Conservation (phyloP, 2,329 filamentous ascomycete species). For the Podosphaera leucotricha region DNA sequence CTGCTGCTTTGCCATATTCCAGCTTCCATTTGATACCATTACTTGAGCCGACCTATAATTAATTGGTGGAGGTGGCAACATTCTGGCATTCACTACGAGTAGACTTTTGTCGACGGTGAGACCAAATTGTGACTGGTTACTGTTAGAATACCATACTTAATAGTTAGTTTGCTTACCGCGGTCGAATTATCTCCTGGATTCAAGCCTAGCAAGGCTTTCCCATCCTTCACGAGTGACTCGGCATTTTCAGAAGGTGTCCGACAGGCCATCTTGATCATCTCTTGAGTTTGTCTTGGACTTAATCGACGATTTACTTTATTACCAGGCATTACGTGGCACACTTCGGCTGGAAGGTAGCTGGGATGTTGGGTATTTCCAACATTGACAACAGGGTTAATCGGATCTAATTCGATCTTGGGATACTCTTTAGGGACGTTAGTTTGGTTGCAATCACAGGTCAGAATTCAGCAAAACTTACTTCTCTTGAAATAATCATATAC, state of each 20-base stretch:
- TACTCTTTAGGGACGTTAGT: constrained; percentile 17
- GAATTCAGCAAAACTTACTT: background rate
- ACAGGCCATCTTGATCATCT: constrained; percentile 53
- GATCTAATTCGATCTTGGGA: constrained; percentile 23
- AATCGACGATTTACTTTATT: constrained; percentile 40
- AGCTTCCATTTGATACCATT: constrained; percentile 28
- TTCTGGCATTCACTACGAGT: constrained; percentile 48
- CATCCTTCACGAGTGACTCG: constrained; percentile 34
- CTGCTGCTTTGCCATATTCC: constrained; percentile 40
- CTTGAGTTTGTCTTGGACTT: constrained; percentile 31
- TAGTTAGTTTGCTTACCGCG: constrained; percentile 3
- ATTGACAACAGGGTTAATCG: constrained; percentile 35
- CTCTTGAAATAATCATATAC: constrained; percentile 30
- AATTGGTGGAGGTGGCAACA: constrained; percentile 37
- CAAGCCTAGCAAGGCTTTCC: constrained; percentile 32
- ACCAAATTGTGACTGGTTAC: constrained; percentile 25
- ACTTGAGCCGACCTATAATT: constrained; percentile 24
- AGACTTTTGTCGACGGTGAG: constrained; percentile 32
- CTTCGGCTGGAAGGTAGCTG: constrained; percentile 40
- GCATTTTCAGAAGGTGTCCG: constrained; percentile 43
- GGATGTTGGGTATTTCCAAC: constrained; percentile 33
- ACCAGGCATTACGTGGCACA: constrained; percentile 37
- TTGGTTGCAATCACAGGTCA: constrained; percentile 8
- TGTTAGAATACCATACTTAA: background rate
- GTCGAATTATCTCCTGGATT: constrained; percentile 21